These are phyloP conservation scores for Didymellaceae sp. DNA, from an alignment of 2,329 filamentous ascomycete genomes.

Conservation along the genomic window DNA sequence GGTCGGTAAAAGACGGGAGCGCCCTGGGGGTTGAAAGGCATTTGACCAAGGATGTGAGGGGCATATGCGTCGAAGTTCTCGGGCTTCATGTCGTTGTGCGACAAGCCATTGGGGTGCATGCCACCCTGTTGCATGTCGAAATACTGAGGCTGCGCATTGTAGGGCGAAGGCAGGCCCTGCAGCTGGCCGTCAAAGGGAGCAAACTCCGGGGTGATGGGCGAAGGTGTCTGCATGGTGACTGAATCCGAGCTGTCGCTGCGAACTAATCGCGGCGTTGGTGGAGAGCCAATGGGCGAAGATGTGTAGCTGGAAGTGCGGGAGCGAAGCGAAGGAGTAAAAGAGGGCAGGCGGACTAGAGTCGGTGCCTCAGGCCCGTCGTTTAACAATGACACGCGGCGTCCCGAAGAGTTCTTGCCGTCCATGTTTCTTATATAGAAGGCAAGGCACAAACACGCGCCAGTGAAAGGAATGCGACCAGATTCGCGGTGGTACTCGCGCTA, in stretches of 20 bases:
- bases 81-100: slow-evolving; percentile 7
- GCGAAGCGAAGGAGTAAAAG: slow-evolving; percentile 45
- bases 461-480: slow-evolving; percentile 35
- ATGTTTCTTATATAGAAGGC: slow-evolving; percentile 45
- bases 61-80: slow-evolving; percentile 34
- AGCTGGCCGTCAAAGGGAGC: slow-evolving; percentile 29
- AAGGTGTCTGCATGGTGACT: slow-evolving; percentile 51
- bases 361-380: slow-evolving; percentile 53
- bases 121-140: slow-evolving; percentile 24
- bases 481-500: slow-evolving; percentile 19
- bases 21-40: slow-evolving; percentile 31
- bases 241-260: slow-evolving; percentile 57
- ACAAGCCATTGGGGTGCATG: slow-evolving; percentile 18
- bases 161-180: slow-evolving; percentile 35
- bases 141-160: slow-evolving; percentile 37
- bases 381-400: slow-evolving; percentile 58
- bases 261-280: slow-evolving; percentile 54
- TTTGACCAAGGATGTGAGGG: slow-evolving; percentile 29
- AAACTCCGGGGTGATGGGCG: slow-evolving; percentile 56
- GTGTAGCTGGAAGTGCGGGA: slow-evolving; percentile 53
- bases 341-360: slow-evolving; percentile 43
- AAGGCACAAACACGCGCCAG: slow-evolving; percentile 39
- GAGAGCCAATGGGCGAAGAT: slow-evolving; percentile 55
- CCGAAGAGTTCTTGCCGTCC: slow-evolving; percentile 60
- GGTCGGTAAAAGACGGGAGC: slow-evolving; percentile 28